Evolutionary conservation across 345 rosid genomes (phyloP).

Genomic region (Noccaea caerulescens): DNA sequence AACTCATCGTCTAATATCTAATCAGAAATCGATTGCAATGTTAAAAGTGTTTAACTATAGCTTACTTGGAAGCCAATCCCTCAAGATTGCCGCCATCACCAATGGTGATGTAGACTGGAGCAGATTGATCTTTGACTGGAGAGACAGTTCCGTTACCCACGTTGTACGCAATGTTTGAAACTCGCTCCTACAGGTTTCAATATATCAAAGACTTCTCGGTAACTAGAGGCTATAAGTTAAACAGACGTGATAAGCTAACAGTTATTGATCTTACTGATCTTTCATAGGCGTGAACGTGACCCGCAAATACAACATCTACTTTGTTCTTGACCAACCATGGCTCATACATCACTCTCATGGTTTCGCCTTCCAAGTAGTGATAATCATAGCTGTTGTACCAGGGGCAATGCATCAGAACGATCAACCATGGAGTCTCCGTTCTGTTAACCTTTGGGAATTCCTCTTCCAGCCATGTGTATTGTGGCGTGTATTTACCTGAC

Average conservation of each 20-base stretch:
- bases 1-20: not conserved
- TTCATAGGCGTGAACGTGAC: constrained; percentile 43
- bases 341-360: constrained; percentile 88
- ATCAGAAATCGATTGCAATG: not conserved
- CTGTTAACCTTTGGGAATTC: constrained; percentile 85
- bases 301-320: constrained; percentile 82
- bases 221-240: not conserved
- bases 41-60: not conserved
- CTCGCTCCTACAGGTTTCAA: constrained; percentile 57
- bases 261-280: constrained; percentile 26
- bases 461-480: constrained; percentile 62
- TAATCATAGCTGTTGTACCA: constrained; percentile 91
- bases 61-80: constrained; percentile 75
- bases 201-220: not conserved
- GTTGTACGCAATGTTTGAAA: constrained; percentile 73
- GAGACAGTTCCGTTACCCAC: constrained; percentile 50
- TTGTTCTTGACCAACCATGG: constrained; percentile 71
- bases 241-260: not conserved
- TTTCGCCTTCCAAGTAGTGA: constrained; percentile 94
- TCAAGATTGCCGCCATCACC: constrained; percentile 88
- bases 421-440: constrained; percentile 87
- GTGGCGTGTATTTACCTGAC: constrained; percentile 81
- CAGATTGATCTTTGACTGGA: constrained; percentile 62
- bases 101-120: constrained; percentile 75
- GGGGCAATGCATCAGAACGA: constrained; percentile 77